phyloP scores from a whole-genome alignment of 176 grass and related monocot genomes.

The Melocanna baccifera region DNA sequence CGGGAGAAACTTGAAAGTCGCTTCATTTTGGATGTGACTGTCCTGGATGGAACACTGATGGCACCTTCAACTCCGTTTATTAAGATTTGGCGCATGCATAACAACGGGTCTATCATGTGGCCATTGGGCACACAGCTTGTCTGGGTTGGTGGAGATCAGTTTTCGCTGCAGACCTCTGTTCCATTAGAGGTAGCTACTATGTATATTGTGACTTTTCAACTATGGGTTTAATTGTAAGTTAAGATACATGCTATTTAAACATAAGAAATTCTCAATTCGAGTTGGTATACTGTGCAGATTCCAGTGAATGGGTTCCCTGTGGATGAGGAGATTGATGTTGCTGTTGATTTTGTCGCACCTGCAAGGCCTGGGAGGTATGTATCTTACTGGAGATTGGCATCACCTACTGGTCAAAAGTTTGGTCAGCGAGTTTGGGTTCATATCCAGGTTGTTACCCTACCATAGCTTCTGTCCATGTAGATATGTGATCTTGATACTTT shows the following conservation, averaged over 20 bases:
- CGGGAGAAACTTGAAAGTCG: constrained; percentile 78
- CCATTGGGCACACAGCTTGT: constrained; percentile 72
- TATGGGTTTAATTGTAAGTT: not conserved
- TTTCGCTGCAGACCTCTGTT: constrained; percentile 44
- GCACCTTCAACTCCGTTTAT: constrained; percentile 70
- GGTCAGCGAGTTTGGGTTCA: constrained; percentile 96
- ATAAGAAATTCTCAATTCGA: not conserved
- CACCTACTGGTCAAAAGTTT: constrained; percentile 87
- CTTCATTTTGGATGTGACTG: constrained; percentile 87
- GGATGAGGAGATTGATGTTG: constrained; percentile 63
- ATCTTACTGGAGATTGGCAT: constrained; percentile 91
- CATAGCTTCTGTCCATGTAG: constrained; percentile 11
- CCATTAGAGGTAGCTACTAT: constrained; percentile 62
- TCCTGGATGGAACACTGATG: constrained; percentile 77
- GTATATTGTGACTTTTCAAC: not conserved
- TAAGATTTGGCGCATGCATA: constrained; percentile 95
- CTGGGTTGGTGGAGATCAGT: constrained; percentile 85
- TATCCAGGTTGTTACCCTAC: constrained; percentile 61
- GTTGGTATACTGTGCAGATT: constrained; percentile 51
- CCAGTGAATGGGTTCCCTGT: constrained; percentile 58
- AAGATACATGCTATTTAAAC: not conserved
- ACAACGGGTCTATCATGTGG: constrained; percentile 71
- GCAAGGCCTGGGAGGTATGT: constrained; percentile 69
- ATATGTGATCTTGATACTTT: not conserved
- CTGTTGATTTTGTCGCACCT: constrained; percentile 87